A percentile compares a stretch with the other conserved stretches of the same genome.
These are phyloP conservation scores for Ceratocystis diversiconidia DNA, from an alignment of 2,329 filamentous ascomycete species.

Conservation along the genomic window DNA sequence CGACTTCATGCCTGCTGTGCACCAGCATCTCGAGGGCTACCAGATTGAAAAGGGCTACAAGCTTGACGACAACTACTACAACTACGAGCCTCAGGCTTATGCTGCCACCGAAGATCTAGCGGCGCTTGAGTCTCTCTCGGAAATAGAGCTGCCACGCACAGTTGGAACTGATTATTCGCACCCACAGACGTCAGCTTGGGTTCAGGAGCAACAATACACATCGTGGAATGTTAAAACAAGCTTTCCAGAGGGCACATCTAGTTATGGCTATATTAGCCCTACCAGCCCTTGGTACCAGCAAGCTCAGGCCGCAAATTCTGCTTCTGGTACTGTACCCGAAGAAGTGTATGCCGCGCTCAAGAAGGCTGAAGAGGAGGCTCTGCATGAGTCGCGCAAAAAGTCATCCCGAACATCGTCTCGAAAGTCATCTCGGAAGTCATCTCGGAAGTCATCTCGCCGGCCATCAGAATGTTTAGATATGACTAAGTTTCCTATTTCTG, in stretches of 20 bases:
- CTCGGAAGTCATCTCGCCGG: slow-evolving; percentile 9
- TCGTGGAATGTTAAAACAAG: not conserved
- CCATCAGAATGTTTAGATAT: slow-evolving; percentile 4
- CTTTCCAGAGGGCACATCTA: not conserved
- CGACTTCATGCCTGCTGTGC: not conserved
- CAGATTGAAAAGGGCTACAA: slow-evolving; percentile 3
- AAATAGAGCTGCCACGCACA: slow-evolving; percentile 1
- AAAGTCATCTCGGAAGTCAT: slow-evolving; percentile 10
- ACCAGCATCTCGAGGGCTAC: not conserved
- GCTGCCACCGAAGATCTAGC: not conserved
- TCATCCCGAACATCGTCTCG: slow-evolving; percentile 11
- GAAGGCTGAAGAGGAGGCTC: not conserved
- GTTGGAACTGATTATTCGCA: not conserved
- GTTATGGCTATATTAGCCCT: not conserved
- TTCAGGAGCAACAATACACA: not conserved
- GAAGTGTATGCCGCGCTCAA: not conserved
- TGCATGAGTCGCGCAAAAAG: not conserved
- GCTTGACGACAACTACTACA: not conserved
- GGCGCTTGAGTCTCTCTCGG: not conserved
- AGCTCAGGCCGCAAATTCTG: not conserved
- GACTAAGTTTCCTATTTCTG: not conserved
- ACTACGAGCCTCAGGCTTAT: not conserved
- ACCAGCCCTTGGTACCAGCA: not conserved
- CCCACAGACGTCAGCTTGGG: not conserved
- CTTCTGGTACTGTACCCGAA: not conserved